A percentile compares a stretch with the other conserved stretches of the same genome.
Conservation (phyloP, 306 rosid species). For the Rubus idaeus region DNA sequence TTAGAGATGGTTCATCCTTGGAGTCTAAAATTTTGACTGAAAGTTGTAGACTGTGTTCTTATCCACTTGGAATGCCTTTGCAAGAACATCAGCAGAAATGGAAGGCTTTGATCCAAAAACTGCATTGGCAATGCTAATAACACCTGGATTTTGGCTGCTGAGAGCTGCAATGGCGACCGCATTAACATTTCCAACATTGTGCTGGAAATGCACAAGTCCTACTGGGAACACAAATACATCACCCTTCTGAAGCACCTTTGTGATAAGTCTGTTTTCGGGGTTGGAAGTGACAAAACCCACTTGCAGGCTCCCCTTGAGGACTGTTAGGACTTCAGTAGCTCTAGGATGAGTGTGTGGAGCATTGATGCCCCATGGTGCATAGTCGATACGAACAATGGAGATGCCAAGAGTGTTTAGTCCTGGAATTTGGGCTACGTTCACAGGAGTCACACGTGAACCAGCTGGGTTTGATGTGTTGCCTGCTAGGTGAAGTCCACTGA, state of each 20-base stretch:
- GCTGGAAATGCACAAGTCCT: slow-evolving; percentile 39
- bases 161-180: slow-evolving; percentile 38
- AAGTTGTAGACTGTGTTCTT: not conserved
- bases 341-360: slow-evolving; percentile 42
- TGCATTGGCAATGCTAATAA: slow-evolving; percentile 29
- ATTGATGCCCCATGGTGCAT: slow-evolving; percentile 32
- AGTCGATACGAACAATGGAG: slow-evolving; percentile 37
- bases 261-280: slow-evolving; percentile 26
- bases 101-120: slow-evolving; percentile 38
- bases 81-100: slow-evolving; percentile 32
- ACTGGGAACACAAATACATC: slow-evolving; percentile 41
- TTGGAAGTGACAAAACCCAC: slow-evolving; percentile 43
- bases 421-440: slow-evolving; percentile 27
- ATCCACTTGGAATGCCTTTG: slow-evolving; percentile 35
- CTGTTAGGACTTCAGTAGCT: slow-evolving; percentile 31
- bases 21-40: slow-evolving; percentile 31
- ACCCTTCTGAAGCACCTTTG: slow-evolving; percentile 27
- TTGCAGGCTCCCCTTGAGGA: slow-evolving; percentile 35
- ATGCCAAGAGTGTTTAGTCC: slow-evolving; percentile 42
- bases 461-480: slow-evolving; percentile 34
- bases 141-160: slow-evolving; percentile 46
- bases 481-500: slow-evolving; percentile 27
- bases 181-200: slow-evolving; percentile 11
- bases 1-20: not conserved
- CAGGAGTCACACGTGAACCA: slow-evolving; percentile 35